Conservation (phyloP, 768 basidiomycete genomes). For the Hydnum rufescens region DNA sequence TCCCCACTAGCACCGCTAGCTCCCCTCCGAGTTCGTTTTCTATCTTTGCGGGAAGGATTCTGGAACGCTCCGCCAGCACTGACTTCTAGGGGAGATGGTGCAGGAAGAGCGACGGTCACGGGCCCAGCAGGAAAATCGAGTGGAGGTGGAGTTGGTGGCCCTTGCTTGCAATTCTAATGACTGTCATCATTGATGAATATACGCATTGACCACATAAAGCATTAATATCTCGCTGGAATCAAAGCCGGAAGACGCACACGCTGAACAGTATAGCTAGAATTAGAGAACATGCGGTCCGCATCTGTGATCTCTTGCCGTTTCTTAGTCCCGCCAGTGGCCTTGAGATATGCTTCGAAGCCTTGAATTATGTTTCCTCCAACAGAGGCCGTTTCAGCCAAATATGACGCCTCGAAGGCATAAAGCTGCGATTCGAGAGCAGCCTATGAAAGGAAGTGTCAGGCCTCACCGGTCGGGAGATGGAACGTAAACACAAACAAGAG, state of each 20-base stretch:
- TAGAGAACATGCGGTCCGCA: constrained; percentile 62
- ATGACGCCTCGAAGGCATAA: constrained; percentile 54
- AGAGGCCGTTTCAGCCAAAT: constrained; percentile 61
- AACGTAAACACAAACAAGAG: constrained; percentile 32
- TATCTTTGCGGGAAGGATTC: neutral
- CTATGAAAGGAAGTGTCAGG: constrained; percentile 19
- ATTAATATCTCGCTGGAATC: neutral
- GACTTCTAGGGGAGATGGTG: too few species aligned
- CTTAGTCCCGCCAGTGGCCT: constrained; percentile 38
- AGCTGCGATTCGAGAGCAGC: constrained; percentile 62
- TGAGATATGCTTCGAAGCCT: constrained; percentile 74
- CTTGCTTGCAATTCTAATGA: neutral
- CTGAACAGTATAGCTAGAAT: constrained; percentile 54
- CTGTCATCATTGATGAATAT: neutral
- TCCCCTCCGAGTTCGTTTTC: neutral
- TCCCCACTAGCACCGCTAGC: neutral
- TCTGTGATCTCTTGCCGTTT: constrained; percentile 61
- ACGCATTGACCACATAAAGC: neutral
- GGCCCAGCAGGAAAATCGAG: neutral
- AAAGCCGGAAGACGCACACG: constrained; percentile 29
- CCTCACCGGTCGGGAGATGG: neutral
- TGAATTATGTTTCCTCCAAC: constrained; percentile 76
- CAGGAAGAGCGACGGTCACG: neutral
- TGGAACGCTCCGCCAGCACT: too few species aligned
- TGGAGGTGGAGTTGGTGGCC: neutral